phyloP scores from a whole-genome alignment of 2,329 filamentous ascomycete genomes.

The Purpureocillium takamizusanense region DNA sequence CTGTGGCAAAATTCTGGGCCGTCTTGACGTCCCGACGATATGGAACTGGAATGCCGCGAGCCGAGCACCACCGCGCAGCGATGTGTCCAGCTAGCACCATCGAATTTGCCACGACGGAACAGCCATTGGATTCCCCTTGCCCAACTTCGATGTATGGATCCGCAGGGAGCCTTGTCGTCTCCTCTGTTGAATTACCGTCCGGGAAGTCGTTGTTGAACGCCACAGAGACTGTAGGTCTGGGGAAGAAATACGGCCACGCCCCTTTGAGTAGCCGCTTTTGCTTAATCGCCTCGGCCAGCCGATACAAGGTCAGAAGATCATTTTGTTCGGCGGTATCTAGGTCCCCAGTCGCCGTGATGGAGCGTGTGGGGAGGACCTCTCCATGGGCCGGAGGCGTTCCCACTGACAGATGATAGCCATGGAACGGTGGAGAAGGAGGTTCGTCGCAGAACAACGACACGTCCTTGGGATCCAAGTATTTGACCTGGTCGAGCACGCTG shows the following conservation, averaged over 20 bases:
- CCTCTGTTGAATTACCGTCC: slow-evolving; percentile 2
- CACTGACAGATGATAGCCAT: slow-evolving; percentile 17
- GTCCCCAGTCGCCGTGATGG: slow-evolving; percentile 32
- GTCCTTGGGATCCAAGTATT: slow-evolving; percentile 45
- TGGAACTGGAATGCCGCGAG: slow-evolving; percentile 48
- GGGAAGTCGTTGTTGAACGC: slow-evolving; percentile 26
- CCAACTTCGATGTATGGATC: slow-evolving; percentile 41
- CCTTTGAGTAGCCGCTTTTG: slow-evolving; percentile 33
- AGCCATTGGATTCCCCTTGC: slow-evolving; percentile 19
- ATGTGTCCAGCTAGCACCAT: slow-evolving; percentile 57
- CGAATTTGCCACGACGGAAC: slow-evolving; percentile 25
- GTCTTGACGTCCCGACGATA: slow-evolving; percentile 43
- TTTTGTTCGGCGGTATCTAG: slow-evolving; percentile 32
- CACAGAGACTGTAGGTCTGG: slow-evolving; percentile 33
- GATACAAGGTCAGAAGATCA: slow-evolving; percentile 38
- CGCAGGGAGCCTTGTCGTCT: slow-evolving; percentile 21
- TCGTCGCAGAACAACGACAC: slow-evolving; percentile 35
- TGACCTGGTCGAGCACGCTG: slow-evolving; percentile 42
- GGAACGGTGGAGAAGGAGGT: slow-evolving; percentile 10
- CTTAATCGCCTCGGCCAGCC: slow-evolving; percentile 37
- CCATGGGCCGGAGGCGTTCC: slow-evolving; percentile 13
- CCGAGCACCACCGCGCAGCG: slow-evolving; percentile 50
- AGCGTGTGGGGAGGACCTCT: slow-evolving; percentile 21
- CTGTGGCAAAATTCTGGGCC: slow-evolving; percentile 22
- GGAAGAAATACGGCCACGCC: slow-evolving; percentile 38